Base-by-base conservation (phyloP, 1,139 yeast genomes). In the Zygosaccharomyces pseudobailii region DNA sequence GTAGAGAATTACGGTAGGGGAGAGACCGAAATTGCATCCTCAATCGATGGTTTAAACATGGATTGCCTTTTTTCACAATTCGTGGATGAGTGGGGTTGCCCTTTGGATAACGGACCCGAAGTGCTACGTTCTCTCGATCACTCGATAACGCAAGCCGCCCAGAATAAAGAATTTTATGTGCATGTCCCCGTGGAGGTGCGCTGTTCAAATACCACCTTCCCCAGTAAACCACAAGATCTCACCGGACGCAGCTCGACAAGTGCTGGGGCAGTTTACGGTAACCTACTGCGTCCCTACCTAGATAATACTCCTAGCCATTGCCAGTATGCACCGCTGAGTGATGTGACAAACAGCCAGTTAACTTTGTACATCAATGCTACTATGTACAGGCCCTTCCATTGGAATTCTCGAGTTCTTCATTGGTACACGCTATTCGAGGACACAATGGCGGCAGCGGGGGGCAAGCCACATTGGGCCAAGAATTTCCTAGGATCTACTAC, bases 401-500 rank as follows among this genome's bases (percentile, higher is more conserved):
- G 79, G 46, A 78, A 84, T 59, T 83, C 89, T 5, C 82, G 86
- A 37, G 82, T 89, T 42, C 82, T 80, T 49, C 75, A 80, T 55
- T 92, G 97, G 96, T 92, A 78, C 68, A 77, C 78, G 45, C 73
- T 74, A n/a, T 92, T 92, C 66, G 98, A 92, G 67, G 76, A 78
- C 49, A 78, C 87, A 1, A 74, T 90, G 74, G 74, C 75, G 46
- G 80, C 78, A 31, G 90, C 85, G 21, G 90, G 87, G 35, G 98
- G 98, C 42, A 87, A 84, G 64, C 98, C 98, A 1, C 98, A 92
- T 66, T 92, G 98, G 98, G 98, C 98, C n/a, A 92, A 92, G 73
- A 90, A 90, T 68, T 92, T 89, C 65, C 75, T 89, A 55, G 96
- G 96, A 2, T 69, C 82, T 28, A 71, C 71, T 7, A 60, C 65